Evolutionary conservation across 305 asterid species (phyloP).

Genomic region (Solanum chacoense): DNA sequence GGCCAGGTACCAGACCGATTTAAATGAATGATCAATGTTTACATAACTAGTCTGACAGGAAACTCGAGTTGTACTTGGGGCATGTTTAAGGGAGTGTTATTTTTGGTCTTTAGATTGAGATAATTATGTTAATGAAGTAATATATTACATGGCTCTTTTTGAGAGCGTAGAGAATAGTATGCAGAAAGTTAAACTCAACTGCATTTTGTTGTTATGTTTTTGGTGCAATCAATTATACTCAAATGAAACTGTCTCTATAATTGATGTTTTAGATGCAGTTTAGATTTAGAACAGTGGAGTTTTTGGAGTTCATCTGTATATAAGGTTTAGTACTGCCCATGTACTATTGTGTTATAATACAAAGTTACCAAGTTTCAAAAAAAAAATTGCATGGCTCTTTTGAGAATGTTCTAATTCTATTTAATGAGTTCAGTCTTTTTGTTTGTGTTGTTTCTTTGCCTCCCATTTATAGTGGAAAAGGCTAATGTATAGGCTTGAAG

Average conservation of each 20-base stretch:
- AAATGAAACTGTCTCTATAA: no score
- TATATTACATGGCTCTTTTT: neutral
- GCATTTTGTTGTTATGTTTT: no score
- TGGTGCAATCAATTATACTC: no score
- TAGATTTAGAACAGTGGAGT: no score
- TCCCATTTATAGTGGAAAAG: slow-evolving; percentile 59
- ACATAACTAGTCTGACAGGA: neutral
- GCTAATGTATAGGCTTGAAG: slow-evolving; percentile 37
- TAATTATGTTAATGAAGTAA: neutral
- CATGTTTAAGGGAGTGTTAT: neutral
- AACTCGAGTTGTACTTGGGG: neutral
- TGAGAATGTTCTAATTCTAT: neutral
- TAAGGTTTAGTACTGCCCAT: no score
- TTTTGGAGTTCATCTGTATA: no score
- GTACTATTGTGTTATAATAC: no score
- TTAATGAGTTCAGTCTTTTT: neutral
- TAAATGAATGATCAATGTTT: neutral
- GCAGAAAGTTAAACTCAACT: no score
- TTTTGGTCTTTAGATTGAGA: neutral
- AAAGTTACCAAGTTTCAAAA: no score
- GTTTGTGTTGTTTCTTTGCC: neutral
- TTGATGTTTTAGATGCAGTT: no score
- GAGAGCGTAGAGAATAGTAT: no score
- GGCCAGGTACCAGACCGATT: neutral
- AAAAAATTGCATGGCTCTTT: neutral